These are phyloP conservation scores for Zymoseptoria crescenta DNA, from an alignment of 2,329 filamentous ascomycete genomes.

Conservation along the genomic window DNA sequence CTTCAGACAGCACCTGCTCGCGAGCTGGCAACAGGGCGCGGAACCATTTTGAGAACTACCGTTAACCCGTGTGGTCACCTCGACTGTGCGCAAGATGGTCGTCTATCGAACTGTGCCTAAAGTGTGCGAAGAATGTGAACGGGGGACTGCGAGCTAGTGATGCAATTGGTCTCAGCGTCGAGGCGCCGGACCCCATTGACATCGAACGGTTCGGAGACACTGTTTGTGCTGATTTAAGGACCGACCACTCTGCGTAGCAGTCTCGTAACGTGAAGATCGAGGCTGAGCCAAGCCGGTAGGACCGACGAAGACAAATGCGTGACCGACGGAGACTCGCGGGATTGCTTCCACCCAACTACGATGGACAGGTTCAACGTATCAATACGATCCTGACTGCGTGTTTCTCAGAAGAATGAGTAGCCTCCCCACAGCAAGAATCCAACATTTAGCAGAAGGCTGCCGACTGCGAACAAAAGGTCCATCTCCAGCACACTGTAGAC, in stretches of 20 bases:
- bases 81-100: not conserved
- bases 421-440: slow-evolving; percentile 49
- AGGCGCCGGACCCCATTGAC: not conserved
- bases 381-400: not conserved
- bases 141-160: not conserved
- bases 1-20: not conserved
- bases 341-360: not conserved
- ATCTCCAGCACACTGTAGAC: slow-evolving; percentile 89
- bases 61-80: not conserved
- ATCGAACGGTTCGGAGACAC: not conserved
- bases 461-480: slow-evolving; percentile 57
- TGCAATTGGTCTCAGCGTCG: not conserved
- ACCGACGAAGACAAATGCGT: not conserved
- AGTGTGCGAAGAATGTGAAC: not conserved
- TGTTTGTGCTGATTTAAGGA: not conserved
- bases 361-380: not conserved
- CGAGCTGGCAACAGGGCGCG: not conserved
- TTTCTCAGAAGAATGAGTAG: slow-evolving; percentile 31
- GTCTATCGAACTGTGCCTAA: not conserved
- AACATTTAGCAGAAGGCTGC: slow-evolving; percentile 45
- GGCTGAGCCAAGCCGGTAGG: not conserved
- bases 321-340: not conserved
- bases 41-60: not conserved
- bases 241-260: not conserved
- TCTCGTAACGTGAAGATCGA: not conserved